These are phyloP conservation scores for Platanthera guangdongensis DNA, from an alignment of 106 monocot species.

Conservation along the genomic window DNA sequence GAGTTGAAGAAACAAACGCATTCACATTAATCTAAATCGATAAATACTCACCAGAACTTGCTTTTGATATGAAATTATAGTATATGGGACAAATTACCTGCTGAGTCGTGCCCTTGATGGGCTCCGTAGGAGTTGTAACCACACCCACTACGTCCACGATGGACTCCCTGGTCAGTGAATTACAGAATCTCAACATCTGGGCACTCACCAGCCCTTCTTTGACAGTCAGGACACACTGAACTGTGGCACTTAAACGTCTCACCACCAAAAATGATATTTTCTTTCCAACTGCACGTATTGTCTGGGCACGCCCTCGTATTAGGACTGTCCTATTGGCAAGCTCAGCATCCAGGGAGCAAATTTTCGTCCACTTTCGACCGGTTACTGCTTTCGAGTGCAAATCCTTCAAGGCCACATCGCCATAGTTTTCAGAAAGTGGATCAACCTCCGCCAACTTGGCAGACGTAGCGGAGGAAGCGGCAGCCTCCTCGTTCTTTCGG, in stretches of 20 bases:
- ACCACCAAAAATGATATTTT: constrained; percentile 76
- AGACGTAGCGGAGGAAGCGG: constrained; percentile 16
- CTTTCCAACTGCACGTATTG: constrained; percentile 51
- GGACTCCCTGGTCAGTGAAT: constrained; percentile 59
- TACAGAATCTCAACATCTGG: constrained; percentile 74
- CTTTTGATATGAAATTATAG: background rate
- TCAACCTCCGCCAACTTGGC: constrained; percentile 30
- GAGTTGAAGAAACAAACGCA: background rate
- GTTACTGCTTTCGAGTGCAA: constrained; percentile 56
- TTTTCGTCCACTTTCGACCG: constrained; percentile 53
- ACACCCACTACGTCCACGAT: constrained; percentile 61
- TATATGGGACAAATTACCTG: constrained; percentile 33
- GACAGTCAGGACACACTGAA: constrained; percentile 64
- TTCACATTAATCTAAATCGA: background rate
- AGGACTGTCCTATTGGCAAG: constrained; percentile 42
- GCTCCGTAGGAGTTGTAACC: constrained; percentile 47
- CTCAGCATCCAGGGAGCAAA: constrained; percentile 26
- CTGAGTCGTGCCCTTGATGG: constrained; percentile 69
- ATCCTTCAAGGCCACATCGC: constrained; percentile 57
- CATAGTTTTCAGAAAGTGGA: constrained; percentile 47
- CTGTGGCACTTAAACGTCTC: constrained; percentile 47
- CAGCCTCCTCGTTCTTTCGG: constrained; percentile 35
- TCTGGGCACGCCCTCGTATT: constrained; percentile 54
- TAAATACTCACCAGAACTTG: background rate
- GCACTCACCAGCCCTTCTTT: constrained; percentile 40